Percentiles rank a stretch among this genome's conserved stretches.
phyloP scores from a whole-genome alignment of 2,329 filamentous ascomycete genomes.

The Colletotrichum melonis region DNA sequence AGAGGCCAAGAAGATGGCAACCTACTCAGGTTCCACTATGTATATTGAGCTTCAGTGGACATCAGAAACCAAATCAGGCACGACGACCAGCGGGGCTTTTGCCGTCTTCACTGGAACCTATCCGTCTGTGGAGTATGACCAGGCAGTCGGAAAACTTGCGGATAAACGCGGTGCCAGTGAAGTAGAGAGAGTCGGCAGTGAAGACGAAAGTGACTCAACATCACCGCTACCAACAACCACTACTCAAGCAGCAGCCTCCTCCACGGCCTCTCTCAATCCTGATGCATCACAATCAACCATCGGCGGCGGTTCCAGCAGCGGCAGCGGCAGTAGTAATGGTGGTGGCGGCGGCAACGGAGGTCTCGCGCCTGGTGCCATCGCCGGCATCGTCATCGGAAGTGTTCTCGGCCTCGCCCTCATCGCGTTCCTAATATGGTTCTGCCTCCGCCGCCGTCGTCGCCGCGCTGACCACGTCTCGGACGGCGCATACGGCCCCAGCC shows the following conservation, averaged over 20 bases:
- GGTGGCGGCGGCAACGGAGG: constrained; percentile 31
- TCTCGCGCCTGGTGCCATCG: constrained; percentile 56
- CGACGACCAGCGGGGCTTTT: constrained; percentile 16
- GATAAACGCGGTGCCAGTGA: neutral
- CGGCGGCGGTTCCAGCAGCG: neutral
- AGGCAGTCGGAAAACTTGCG: neutral
- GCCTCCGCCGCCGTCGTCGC: constrained; percentile 53
- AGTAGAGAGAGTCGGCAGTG: neutral
- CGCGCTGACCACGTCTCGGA: constrained; percentile 39
- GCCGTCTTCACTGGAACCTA: neutral
- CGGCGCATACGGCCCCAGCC: constrained; percentile 42
- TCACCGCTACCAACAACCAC: neutral
- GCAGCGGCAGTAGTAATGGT: neutral
- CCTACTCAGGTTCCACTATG: neutral
- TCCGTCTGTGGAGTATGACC: neutral
- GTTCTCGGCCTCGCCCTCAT: constrained; percentile 53
- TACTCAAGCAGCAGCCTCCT: neutral
- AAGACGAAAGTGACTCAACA: neutral
- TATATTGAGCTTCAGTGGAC: constrained; percentile 2
- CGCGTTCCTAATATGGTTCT: constrained; percentile 53
- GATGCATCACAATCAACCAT: neutral
- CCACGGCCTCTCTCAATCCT: neutral
- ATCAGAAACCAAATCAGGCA: neutral
- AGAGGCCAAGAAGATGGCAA: neutral
- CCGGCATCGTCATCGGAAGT: constrained; percentile 59